These are phyloP conservation scores for Rutstroemia sp. DNA, from an alignment of 2,329 filamentous ascomycete genomes.

Conservation along the genomic window DNA sequence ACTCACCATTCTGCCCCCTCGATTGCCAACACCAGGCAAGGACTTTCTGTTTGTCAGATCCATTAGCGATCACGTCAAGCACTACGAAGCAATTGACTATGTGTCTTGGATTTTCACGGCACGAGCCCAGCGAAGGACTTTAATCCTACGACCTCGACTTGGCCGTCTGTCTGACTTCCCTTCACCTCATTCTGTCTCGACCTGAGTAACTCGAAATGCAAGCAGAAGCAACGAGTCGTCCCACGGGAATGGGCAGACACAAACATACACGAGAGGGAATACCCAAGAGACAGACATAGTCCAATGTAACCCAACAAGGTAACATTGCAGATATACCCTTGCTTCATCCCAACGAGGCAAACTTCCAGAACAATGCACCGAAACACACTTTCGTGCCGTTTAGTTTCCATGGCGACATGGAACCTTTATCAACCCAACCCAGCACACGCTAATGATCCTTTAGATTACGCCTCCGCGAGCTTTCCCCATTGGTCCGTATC, in stretches of 20 bases:
- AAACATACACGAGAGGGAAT: background rate
- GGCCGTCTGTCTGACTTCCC: background rate
- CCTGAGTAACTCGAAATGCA: background rate
- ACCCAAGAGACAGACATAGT: background rate
- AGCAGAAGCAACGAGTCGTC: background rate
- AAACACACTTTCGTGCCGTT: background rate
- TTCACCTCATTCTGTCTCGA: background rate
- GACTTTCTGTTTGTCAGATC: background rate
- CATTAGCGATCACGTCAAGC: background rate
- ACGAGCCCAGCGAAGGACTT: no score
- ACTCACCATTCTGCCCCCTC: no score
- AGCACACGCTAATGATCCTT: no score
- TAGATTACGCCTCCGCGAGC: background rate
- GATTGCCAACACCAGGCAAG: no score
- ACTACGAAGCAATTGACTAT: background rate
- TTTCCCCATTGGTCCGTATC: background rate
- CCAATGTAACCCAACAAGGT: background rate
- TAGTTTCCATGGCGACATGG: background rate
- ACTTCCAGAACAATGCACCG: conserved; percentile 1
- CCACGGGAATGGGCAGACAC: background rate
- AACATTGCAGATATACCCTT: background rate
- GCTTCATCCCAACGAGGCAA: background rate
- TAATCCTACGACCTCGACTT: background rate
- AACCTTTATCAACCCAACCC: no score
- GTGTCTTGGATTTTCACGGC: no score